Evolutionary conservation across 208 protist species (phyloP), one percentile per base, ranked within the genome.

Genomic region (Kentomonas sorsogonicus): DNA sequence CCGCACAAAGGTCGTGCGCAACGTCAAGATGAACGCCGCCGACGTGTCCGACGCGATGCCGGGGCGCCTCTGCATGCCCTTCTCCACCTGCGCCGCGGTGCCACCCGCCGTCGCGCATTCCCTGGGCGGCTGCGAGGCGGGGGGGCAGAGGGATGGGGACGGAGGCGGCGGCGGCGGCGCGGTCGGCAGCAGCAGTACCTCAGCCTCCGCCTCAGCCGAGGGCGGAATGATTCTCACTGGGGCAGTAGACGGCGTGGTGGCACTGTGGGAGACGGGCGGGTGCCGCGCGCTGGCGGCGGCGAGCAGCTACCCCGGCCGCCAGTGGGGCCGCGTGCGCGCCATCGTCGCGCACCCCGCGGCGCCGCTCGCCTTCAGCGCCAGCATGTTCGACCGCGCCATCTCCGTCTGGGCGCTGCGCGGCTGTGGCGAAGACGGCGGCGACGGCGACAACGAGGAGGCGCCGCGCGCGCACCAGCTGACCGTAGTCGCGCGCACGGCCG

Each of bases 221-320:
- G n/a, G n/a, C n/a, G n/a, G n/a, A n/a, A n/a, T 48, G 9, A 64
- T 83, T 30, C 46, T 85, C 47, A 91, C 83, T 0, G 88, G 88
- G 1, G 61, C 82, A 1, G 83, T 79, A 3, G 84, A 91, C 26
- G 88, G 88, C 1, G 38, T 94, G n/a, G 45, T 92, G n/a, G 87
- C 84, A 13, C 25, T 92, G 27, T 94, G 88, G 85, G 73, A 90
- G 38, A 72, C 68, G 29, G 20, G n/a, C 26, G 40, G 41, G 11
- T 87, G 79, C 68, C 41, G 31, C 0, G 70, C 86, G 18, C 56
- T 83, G 16, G 43, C 76, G 38, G 55, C 66, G 1, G 74, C 72
- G 18, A 87, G 58, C 20, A 83, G 74, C 52, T 64, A 56, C 1
- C 46, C 50, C 0, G 66, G 76, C 3, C 29, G 38, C 18, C 34